These are phyloP conservation scores for Dactylonectria macrodidyma DNA, from an alignment of 2,329 filamentous ascomycete genomes.

Conservation along the genomic window DNA sequence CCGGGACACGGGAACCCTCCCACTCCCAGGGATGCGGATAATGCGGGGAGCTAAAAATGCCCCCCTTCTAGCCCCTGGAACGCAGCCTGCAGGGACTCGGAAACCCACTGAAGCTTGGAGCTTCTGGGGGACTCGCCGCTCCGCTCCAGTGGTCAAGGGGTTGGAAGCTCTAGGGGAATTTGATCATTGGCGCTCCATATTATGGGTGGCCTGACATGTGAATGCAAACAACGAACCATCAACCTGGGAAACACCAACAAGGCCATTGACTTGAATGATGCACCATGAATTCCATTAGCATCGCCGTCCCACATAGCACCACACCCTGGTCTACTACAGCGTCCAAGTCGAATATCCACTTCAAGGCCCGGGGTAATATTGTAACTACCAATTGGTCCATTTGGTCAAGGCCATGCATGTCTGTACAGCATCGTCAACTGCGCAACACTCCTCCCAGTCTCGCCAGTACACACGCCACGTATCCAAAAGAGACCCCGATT, in stretches of 20 bases:
- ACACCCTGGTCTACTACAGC: not conserved
- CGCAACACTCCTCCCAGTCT: not conserved
- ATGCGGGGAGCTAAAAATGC: constrained; percentile 16
- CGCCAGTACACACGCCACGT: not conserved
- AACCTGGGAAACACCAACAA: not conserved
- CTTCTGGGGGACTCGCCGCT: not conserved
- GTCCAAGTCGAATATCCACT: not conserved
- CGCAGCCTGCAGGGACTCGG: not conserved
- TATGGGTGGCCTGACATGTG: constrained; percentile 6
- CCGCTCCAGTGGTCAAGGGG: not conserved
- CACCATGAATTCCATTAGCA: not conserved
- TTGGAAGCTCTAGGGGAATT: not conserved
- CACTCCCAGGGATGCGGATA: not conserved
- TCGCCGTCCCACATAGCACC: not conserved
- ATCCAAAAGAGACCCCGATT: not conserved
- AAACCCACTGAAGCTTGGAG: constrained; percentile 2
- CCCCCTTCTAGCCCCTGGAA: not conserved
- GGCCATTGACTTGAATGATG: not conserved
- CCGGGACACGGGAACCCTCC: not conserved
- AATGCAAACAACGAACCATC: not conserved
- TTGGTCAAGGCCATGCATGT: no score
- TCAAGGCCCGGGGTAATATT: not conserved
- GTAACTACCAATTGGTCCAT: not conserved
- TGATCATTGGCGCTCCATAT: no score
- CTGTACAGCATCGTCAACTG: not conserved